These are phyloP conservation scores for Truncatella angustata DNA, from an alignment of 2,329 filamentous ascomycete genomes.

Conservation along the genomic window DNA sequence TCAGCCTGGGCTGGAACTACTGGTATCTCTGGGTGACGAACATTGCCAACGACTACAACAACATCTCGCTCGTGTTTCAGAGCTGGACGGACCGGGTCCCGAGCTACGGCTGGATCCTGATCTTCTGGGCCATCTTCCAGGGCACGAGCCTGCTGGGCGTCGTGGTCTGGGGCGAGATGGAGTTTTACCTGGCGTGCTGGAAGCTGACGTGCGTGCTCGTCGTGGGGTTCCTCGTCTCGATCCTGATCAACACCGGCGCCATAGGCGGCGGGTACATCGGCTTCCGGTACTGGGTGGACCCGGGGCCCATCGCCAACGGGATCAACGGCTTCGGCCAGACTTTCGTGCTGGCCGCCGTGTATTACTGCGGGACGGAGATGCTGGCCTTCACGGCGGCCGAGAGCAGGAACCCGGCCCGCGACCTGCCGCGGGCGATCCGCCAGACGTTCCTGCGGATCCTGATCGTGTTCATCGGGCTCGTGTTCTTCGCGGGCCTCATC, in stretches of 20 bases:
- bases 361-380: slow-evolving; percentile 33
- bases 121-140: slow-evolving; percentile 43
- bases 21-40: slow-evolving; percentile 47
- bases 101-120: slow-evolving; percentile 42
- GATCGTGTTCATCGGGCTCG: slow-evolving; percentile 29
- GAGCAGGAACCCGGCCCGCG: slow-evolving; percentile 27
- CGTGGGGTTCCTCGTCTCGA: slow-evolving; percentile 30
- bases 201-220: slow-evolving; percentile 32
- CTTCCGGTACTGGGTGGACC: slow-evolving; percentile 31
- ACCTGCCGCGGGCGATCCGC: slow-evolving; percentile 27
- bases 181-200: slow-evolving; percentile 30
- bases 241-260: slow-evolving; percentile 32
- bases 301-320: slow-evolving; percentile 31
- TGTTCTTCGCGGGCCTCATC: slow-evolving; percentile 31
- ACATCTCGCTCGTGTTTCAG: slow-evolving; percentile 40
- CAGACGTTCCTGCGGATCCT: slow-evolving; percentile 31
- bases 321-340: slow-evolving; percentile 33
- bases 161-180: slow-evolving; percentile 30
- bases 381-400: slow-evolving; percentile 34
- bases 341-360: slow-evolving; percentile 34
- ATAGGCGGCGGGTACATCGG: slow-evolving; percentile 33
- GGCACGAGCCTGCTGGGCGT: slow-evolving; percentile 33
- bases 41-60: slow-evolving; percentile 32
- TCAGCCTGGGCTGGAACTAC: slow-evolving; percentile 49
- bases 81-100: slow-evolving; percentile 43